Base-by-base conservation (phyloP, 2,329 filamentous ascomycete species). In the Metarhizium anisopliae region DNA sequence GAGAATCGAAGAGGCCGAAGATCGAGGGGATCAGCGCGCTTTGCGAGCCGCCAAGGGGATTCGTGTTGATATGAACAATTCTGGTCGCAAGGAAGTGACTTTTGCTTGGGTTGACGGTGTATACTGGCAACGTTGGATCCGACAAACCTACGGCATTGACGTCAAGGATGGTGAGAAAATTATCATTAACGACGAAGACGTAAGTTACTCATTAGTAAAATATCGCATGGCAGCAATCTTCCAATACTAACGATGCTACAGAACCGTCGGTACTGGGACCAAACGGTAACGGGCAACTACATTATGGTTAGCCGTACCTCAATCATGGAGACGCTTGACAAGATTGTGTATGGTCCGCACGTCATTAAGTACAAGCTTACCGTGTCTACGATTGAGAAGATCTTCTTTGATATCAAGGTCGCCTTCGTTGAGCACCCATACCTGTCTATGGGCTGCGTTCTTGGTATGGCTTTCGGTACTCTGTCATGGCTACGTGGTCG, bases 101-200 rank as follows among this genome's bases (percentile, higher is more conserved):
- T 99, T 99, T 71, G 94, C 94, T 13, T 99, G 94, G 94, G 90
- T 97, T 13, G 94, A 99, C 68, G 91, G 92, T 52, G 83, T 90
- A 7, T 97, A 97, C 71, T 99, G 94, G 94, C 92, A 97, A 72
- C 83, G 93, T 59, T 99, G 94, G 94, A 84, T 99, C 61, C 82
- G 87, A 62, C 92, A 87, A n/a, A 96, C 93, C 0, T 99, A 95
- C 67, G 93, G 93, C 55, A 87, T 97, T 62, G 89, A 95, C 63
- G 85, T 94, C 59, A 85, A 82, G 66, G 85, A 94, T 59, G 92
- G 93, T 51, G 94, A 97, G 70, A 84, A 90, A 59, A 89, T 99
- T 55, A 87, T 99, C 57, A 94, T 99, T 73, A 96, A 96, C 63
- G 94, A 99, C 64, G 90, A 97, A 77, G 91, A 95, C 70, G 91